Conservation (phyloP, 2,329 filamentous ascomycete species). For the Phialocephala subalpina region DNA sequence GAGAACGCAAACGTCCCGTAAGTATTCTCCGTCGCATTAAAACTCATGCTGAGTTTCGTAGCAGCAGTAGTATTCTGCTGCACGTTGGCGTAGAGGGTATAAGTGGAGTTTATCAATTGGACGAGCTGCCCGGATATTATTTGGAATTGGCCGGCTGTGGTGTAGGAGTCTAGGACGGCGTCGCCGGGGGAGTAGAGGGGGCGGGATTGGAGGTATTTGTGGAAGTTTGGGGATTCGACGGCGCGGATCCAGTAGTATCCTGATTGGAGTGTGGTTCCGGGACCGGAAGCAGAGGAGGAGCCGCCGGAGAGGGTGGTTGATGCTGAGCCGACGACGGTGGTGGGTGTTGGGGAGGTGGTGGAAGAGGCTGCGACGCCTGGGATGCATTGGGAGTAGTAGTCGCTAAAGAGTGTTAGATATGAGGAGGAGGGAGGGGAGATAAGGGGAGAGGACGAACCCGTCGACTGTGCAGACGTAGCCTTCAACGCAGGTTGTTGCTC, state of each 20-base stretch:
- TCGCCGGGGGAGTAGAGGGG: slow-evolving; percentile 52
- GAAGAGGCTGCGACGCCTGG: slow-evolving; percentile 43
- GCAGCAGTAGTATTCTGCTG: slow-evolving; percentile 51
- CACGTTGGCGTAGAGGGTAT: slow-evolving; percentile 38
- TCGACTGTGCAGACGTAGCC: slow-evolving; percentile 37
- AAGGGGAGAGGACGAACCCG: slow-evolving; percentile 36
- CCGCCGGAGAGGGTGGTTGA: slow-evolving; percentile 30
- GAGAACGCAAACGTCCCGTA: slow-evolving; percentile 65
- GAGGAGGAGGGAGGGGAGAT: neutral
- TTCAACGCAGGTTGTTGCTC: slow-evolving; percentile 37
- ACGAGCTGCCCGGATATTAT: slow-evolving; percentile 61
- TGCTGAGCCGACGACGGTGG: slow-evolving; percentile 22
- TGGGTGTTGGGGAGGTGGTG: slow-evolving; percentile 16
- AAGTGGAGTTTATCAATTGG: slow-evolving; percentile 11
- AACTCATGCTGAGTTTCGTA: slow-evolving; percentile 56
- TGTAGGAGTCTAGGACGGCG: slow-evolving; percentile 59
- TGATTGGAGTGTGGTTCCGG: slow-evolving; percentile 54
- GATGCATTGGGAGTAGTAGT: slow-evolving; percentile 50
- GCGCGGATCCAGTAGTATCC: slow-evolving; percentile 59
- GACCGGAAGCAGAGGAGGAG: slow-evolving; percentile 40
- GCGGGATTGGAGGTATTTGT: slow-evolving; percentile 60
- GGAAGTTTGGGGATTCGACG: slow-evolving; percentile 64
- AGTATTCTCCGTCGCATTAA: slow-evolving; percentile 57
- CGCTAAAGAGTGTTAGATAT: slow-evolving; percentile 17
- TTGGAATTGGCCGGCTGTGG: slow-evolving; percentile 65